Percentiles rank a stretch among this genome's conserved stretches.
These are phyloP conservation scores for Helotiales sp. DNA, from an alignment of 2,329 filamentous ascomycete species.

Conservation along the genomic window DNA sequence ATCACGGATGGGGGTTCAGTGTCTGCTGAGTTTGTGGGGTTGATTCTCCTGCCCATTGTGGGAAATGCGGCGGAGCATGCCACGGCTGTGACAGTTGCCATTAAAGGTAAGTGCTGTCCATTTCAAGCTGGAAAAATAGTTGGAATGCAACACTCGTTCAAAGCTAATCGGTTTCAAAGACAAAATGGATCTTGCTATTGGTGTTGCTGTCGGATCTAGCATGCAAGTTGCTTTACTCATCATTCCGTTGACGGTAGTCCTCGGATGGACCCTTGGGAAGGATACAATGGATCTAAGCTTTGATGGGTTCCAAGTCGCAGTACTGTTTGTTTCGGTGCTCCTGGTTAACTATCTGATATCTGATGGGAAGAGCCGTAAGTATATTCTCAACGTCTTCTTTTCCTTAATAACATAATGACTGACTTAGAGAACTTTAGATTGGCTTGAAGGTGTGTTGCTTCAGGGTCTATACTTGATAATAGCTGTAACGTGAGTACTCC, in stretches of 20 bases:
- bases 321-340: constrained; percentile 81
- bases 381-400: too few relatives aligned
- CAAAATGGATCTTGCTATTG: constrained; percentile 82
- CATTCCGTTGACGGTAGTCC: constrained; percentile 78
- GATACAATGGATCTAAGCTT: constrained; percentile 71
- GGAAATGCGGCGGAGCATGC: constrained; percentile 84
- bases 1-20: constrained; percentile 72
- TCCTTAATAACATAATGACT: too few relatives aligned
- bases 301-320: constrained; percentile 84
- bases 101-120: too few relatives aligned
- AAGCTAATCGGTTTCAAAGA: too few relatives aligned
- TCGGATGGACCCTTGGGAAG: constrained; percentile 76
- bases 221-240: constrained; percentile 84
- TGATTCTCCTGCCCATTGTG: constrained; percentile 81
- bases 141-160: too few relatives aligned
- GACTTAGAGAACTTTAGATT: too few relatives aligned
- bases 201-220: constrained; percentile 81
- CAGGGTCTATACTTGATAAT: too few relatives aligned
- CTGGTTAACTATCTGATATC: constrained; percentile 86
- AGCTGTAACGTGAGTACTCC: too few relatives aligned
- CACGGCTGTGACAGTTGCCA: constrained; percentile 78
- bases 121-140: too few relatives aligned
- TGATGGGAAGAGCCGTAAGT: too few relatives aligned
- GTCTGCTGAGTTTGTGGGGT: constrained; percentile 79
- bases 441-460: too few relatives aligned